Conservation (phyloP, 2,329 filamentous ascomycete species). For the Colletotrichum horii region DNA sequence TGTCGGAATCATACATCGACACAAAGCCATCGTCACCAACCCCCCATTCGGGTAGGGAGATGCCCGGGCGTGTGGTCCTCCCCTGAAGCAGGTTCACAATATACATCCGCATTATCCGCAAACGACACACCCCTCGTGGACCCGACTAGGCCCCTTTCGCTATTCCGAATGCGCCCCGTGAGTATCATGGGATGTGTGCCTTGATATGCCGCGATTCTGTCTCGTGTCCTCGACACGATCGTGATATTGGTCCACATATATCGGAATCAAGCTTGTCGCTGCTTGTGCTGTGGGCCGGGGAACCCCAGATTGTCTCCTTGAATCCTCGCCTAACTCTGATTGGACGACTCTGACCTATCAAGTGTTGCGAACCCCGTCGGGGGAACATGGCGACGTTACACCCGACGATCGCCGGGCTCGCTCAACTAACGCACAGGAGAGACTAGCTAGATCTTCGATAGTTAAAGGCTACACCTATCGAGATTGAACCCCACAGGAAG, state of each 20-base stretch:
- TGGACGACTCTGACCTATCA: not conserved
- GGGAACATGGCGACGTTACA: not conserved
- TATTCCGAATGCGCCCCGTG: too few relatives aligned
- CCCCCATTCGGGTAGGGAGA: not conserved
- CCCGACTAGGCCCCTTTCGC: not conserved
- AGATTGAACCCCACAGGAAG: not conserved
- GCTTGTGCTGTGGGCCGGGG: not conserved
- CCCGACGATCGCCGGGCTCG: not conserved
- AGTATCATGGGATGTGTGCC: too few relatives aligned
- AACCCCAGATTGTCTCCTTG: not conserved
- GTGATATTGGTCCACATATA: not conserved
- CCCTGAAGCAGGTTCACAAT: too few relatives aligned
- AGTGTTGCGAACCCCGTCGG: too few relatives aligned
- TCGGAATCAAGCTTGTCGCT: not conserved
- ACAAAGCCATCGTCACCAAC: too few relatives aligned
- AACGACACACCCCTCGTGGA: not conserved
- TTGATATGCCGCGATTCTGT: too few relatives aligned
- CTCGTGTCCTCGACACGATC: too few relatives aligned
- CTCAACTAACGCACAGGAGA: fast-evolving
- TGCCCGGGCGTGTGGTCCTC: not conserved
- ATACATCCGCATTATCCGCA: not conserved
- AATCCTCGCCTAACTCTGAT: not conserved
- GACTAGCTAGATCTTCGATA: not conserved
- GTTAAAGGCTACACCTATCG: not conserved
- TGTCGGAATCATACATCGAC: too few relatives aligned